A percentile compares a stretch with the other conserved stretches of the same genome.
These are phyloP conservation scores for Stellera chamaejasme DNA, from an alignment of 345 rosid genomes.

Conservation along the genomic window DNA sequence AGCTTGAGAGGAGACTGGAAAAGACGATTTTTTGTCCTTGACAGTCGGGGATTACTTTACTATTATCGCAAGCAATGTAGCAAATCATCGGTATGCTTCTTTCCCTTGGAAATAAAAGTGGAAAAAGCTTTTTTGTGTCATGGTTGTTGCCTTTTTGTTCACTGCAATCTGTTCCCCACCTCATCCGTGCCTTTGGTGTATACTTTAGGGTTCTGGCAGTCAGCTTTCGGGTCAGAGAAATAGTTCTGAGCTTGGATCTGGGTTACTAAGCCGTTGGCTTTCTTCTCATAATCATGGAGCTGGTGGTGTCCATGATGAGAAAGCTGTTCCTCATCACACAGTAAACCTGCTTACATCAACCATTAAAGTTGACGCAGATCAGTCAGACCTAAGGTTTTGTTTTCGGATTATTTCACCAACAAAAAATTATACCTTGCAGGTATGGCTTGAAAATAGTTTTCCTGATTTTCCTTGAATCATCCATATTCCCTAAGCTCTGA, in stretches of 20 bases:
- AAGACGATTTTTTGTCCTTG: constrained; percentile 98
- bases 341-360: constrained; percentile 99
- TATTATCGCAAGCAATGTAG: constrained; percentile 89
- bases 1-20: constrained; percentile 99
- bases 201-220: constrained; percentile 58
- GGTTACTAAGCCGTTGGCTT: constrained; percentile 92
- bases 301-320: constrained; percentile 96
- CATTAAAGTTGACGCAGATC: constrained; percentile 94
- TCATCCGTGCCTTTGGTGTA: constrained; percentile 5
- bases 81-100: constrained; percentile 79
- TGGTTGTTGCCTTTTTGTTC: constrained; percentile 10
- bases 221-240: constrained; percentile 84
- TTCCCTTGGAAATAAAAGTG: neutral
- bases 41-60: constrained; percentile 97
- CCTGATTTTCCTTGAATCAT: constrained; percentile 8
- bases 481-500: neutral
- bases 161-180: neutral
- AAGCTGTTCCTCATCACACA: constrained; percentile 97
- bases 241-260: constrained; percentile 95
- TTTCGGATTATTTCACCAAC: constrained; percentile 97
- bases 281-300: constrained; percentile 94
- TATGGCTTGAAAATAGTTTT: constrained; percentile 28
- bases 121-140: neutral
- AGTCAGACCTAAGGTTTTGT: constrained; percentile 97
- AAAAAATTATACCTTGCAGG: constrained; percentile 98